Conservation (phyloP, 331 rosid genomes). For the Malus hybrid region DNA sequence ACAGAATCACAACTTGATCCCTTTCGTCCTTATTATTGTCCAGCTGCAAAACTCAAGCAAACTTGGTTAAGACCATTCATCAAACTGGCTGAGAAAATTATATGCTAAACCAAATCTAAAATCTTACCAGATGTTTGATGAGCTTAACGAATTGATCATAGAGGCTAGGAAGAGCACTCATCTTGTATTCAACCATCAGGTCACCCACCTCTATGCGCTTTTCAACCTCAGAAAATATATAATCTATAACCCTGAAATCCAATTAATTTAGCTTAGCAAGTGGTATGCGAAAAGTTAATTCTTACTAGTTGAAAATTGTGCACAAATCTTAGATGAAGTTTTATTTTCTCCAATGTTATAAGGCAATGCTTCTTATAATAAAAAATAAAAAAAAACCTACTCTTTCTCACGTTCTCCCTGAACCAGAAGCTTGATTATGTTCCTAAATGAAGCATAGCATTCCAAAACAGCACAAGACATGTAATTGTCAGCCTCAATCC, state of each 20-base stretch:
- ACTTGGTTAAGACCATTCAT: constrained; percentile 12
- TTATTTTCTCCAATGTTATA: not conserved
- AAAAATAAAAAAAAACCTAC: constrained; percentile 35
- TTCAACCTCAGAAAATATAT: constrained; percentile 68
- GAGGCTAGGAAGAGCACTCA: constrained; percentile 95
- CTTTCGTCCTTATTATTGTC: constrained; percentile 65
- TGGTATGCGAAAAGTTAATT: not conserved
- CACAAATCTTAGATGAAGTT: not conserved
- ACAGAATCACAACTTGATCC: constrained; percentile 77
- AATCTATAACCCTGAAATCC: constrained; percentile 58
- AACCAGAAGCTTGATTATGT: constrained; percentile 71
- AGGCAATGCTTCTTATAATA: not conserved
- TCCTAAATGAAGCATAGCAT: constrained; percentile 90
- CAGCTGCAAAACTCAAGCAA: constrained; percentile 41
- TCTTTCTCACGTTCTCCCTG: constrained; percentile 61
- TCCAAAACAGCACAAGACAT: constrained; percentile 95
- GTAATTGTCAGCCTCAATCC: constrained; percentile 61
- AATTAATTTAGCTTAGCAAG: not conserved
- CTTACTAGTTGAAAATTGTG: not conserved
- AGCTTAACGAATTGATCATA: constrained; percentile 65
- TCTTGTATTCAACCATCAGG: constrained; percentile 49
- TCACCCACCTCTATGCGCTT: constrained; percentile 20
- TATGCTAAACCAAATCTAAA: not conserved
- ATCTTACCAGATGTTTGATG: constrained; percentile 61
- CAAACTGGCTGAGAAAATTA: not conserved